These are phyloP conservation scores for Penicillium alfredii DNA, from an alignment of 495 filamentous ascomycete species.

Conservation along the genomic window DNA sequence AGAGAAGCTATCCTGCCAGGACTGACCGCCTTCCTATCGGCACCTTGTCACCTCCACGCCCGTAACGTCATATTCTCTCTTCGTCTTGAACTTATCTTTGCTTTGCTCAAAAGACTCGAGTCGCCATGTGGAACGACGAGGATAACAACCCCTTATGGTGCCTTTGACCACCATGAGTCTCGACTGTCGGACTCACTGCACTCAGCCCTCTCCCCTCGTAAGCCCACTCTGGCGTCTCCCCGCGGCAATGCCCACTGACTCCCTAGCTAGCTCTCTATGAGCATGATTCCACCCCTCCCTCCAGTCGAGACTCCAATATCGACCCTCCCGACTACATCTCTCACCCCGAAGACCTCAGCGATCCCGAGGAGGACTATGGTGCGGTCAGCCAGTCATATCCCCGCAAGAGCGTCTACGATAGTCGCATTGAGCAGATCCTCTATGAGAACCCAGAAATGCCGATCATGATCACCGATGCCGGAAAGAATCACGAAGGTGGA, in stretches of 20 bases:
- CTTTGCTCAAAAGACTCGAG: too few species aligned
- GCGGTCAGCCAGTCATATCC: conserved; percentile 29
- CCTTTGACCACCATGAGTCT: conserved; percentile 78
- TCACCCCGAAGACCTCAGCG: conserved; percentile 49
- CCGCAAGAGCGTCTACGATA: conserved; percentile 83
- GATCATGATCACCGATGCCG: conserved; percentile 87
- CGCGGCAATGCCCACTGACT: conserved; percentile 4
- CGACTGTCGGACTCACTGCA: conserved; percentile 65
- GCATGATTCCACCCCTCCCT: conserved; percentile 44
- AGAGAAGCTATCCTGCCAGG: too few species aligned
- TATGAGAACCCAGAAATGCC: conserved; percentile 88
- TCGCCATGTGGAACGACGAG: conserved; percentile 87
- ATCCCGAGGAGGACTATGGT: conserved; percentile 41
- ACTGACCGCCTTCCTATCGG: too few species aligned
- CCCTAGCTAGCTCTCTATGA: conserved; percentile 35
- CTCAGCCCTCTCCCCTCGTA: conserved; percentile 52
- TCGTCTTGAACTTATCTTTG: too few species aligned
- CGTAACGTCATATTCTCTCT: too few species aligned
- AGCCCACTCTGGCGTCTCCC: conserved; percentile 14
- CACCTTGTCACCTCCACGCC: too few species aligned
- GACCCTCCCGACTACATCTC: conserved; percentile 57
- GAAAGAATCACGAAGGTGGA: conserved; percentile 87
- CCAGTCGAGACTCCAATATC: conserved; percentile 38
- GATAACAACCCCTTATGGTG: conserved; percentile 92
- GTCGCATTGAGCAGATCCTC: conserved; percentile 90